Evolutionary conservation across 2,329 filamentous ascomycete genomes (phyloP), one percentile per base, ranked within the genome.

Genomic region (Colletotrichum tropicale): DNA sequence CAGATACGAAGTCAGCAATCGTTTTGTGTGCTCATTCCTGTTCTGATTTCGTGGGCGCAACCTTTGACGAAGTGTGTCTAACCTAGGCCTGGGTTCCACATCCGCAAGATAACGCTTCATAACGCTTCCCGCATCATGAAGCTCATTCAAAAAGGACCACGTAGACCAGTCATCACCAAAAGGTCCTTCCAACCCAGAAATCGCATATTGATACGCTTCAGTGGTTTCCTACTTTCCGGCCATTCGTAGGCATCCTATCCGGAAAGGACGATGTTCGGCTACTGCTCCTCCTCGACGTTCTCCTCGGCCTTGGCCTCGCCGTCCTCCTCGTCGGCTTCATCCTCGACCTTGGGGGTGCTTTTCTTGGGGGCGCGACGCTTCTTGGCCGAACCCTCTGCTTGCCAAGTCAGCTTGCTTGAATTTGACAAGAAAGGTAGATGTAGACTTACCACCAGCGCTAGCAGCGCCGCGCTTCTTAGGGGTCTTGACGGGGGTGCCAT

Each of bases 251-350:
- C n/a, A 52, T 6, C 10, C n/a, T 24, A 52, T 21, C 43, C 43
- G 43, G n/a, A 21, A 21, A 52, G 43, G n/a, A 13, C 43, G 43
- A 13, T 58, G 15, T 16, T 28, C 8, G 36, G 12, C 18, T 48
- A 67, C 76, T 87, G 86, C 38, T 87, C 85, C 36, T 85, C 84
- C 66, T 88, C 83, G 68, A 85, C 82, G 76, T 87, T 86, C 21
- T 86, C 83, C 38, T 30, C 66, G 30, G 77, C 43, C 21, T n/a
- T 28, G 32, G 43, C 56, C 6, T 30, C 32, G 21, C 48, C 61
- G 24, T 12, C 21, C 62, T 75, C 58, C 3, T 48, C 48, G 10
- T 73, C 64, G 12, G 66, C 48, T 8, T 74, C 71, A 4, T 58
- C 55, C 62, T 77, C 73, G 30, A 76, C 67, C 69, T 77, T 77